A percentile compares a stretch with the other conserved stretches of the same genome.
phyloP scores from a whole-genome alignment of 257 asterid species.

The Coffea canephora region DNA sequence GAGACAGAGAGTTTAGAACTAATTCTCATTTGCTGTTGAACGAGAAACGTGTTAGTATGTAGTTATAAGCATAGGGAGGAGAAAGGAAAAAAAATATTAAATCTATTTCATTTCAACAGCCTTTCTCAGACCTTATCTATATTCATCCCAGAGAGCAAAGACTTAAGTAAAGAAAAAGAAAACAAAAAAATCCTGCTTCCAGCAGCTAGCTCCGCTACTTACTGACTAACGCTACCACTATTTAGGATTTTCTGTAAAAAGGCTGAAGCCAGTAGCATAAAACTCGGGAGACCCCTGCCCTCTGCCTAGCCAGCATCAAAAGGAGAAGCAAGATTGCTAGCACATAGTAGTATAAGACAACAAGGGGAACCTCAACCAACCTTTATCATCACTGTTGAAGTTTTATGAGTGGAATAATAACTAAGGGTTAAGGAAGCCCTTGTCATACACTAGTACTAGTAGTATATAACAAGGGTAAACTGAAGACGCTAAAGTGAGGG shows the following conservation, averaged over 20 bases:
- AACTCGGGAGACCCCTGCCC: constrained; percentile 73
- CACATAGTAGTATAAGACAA: not conserved
- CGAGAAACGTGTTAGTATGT: too few species aligned
- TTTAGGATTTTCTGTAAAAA: constrained; percentile 68
- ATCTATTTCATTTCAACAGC: constrained; percentile 19
- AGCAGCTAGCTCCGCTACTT: not conserved
- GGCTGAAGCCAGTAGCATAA: constrained; percentile 73
- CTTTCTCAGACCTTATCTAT: constrained; percentile 19
- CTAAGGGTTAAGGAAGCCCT: too few species aligned
- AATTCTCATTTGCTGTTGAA: too few species aligned
- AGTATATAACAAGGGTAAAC: too few species aligned
- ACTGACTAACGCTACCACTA: constrained; percentile 33
- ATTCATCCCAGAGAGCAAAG: not conserved
- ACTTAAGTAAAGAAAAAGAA: not conserved
- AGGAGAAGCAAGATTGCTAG: not conserved
- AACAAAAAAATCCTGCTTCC: not conserved
- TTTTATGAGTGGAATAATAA: too few species aligned
- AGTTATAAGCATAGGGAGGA: too few species aligned
- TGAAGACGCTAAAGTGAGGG: too few species aligned
- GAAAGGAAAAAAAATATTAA: too few species aligned
- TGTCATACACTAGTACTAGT: too few species aligned
- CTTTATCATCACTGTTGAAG: too few species aligned
- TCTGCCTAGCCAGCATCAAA: constrained; percentile 31
- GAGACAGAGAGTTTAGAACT: constrained; percentile 4
- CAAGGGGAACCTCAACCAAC: not conserved